A percentile compares a stretch with the other conserved stretches of the same genome.
Conservation (phyloP, 192 early-diverging fungal species). For the Podila horticola region DNA sequence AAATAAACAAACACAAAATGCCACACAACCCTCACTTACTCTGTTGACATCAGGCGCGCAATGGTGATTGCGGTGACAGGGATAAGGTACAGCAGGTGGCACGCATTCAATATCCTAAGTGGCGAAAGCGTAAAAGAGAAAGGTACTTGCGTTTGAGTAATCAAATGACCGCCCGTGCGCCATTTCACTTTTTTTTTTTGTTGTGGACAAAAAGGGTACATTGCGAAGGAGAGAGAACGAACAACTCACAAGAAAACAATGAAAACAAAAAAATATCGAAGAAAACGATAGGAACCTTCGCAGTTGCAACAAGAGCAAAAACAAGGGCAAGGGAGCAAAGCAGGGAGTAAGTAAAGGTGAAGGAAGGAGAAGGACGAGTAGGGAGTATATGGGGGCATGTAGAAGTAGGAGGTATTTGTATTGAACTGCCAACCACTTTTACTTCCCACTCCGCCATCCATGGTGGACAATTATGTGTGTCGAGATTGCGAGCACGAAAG, state of each 20-base stretch:
- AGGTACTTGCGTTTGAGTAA: background rate
- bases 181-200: background rate
- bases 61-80: slow-evolving; percentile 46
- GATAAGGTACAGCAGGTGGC: slow-evolving; percentile 38
- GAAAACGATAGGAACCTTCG: background rate
- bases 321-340: background rate
- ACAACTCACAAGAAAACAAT: no score
- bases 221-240: no score
- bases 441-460: no score
- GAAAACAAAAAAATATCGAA: background rate
- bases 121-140: background rate
- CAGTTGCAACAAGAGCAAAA: no score
- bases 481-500: no score
- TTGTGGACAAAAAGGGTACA: background rate
- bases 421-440: no score
- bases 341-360: background rate
- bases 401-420: no score
- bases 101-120: slow-evolving; percentile 34
- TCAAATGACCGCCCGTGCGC: slow-evolving; percentile 7
- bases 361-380: background rate
- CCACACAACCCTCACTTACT: slow-evolving; percentile 24
- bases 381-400: background rate
- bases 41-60: slow-evolving; percentile 20
- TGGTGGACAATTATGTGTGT: no score
- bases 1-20: slow-evolving; percentile 4